Conservation (phyloP, 2,329 filamentous ascomycete genomes). For the Aspergillus pseudoglaucus region DNA sequence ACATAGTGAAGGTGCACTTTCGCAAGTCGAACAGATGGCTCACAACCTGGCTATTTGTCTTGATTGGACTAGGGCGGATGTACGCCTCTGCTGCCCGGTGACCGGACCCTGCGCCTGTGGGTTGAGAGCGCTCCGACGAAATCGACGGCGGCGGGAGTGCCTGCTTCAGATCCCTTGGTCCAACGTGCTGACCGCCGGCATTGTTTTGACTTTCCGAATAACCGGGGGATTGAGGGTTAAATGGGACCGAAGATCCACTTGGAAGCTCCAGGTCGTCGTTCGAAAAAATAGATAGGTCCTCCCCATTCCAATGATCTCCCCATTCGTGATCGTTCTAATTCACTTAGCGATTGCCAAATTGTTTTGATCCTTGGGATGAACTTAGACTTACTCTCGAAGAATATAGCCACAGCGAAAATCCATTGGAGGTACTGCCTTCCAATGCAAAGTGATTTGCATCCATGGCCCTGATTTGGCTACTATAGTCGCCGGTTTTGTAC, state of each 20-base stretch:
- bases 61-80: slow-evolving; percentile 74
- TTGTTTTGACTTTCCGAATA: slow-evolving; percentile 49
- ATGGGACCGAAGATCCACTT: slow-evolving; percentile 27
- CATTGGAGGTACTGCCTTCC: slow-evolving; percentile 75
- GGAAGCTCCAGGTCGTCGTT: slow-evolving; percentile 65
- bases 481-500: slow-evolving; percentile 92
- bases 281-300: slow-evolving; percentile 88
- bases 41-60: slow-evolving; percentile 63
- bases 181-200: slow-evolving; percentile 49
- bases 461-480: slow-evolving; percentile 83
- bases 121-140: slow-evolving; percentile 49
- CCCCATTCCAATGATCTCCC: slow-evolving; percentile 95
- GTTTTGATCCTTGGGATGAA: background rate
- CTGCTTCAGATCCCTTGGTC: slow-evolving; percentile 67
- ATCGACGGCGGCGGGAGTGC: slow-evolving; percentile 55
- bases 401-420: slow-evolving; percentile 88
- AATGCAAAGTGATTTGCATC: slow-evolving; percentile 94
- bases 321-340: slow-evolving; percentile 73
- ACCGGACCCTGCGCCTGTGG: slow-evolving; percentile 60
- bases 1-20: slow-evolving; percentile 69
- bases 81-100: slow-evolving; percentile 90
- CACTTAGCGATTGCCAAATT: background rate
- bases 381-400: slow-evolving; percentile 52
- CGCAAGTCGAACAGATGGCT: slow-evolving; percentile 76
- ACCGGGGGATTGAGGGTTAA: slow-evolving; percentile 42